These are phyloP conservation scores for Wallacemonas sp. DNA, from an alignment of 208 protist genomes.

Conservation along the genomic window DNA sequence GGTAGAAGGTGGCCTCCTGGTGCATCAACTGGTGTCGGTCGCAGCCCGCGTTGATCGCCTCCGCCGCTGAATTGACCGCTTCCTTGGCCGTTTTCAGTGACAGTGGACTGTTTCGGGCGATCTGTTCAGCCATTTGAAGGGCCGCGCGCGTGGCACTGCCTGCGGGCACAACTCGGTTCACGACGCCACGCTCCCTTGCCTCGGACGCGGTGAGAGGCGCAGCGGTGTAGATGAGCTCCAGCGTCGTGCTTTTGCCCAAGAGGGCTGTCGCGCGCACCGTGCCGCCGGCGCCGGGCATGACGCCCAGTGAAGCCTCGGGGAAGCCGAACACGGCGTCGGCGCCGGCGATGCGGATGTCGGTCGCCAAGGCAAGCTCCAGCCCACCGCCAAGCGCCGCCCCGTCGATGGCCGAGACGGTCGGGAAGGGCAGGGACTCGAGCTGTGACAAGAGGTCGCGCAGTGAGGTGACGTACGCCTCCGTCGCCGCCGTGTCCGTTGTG, in stretches of 20 bases:
- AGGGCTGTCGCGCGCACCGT: slow-evolving; percentile 79
- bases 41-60: slow-evolving; percentile 34
- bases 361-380: slow-evolving; percentile 82
- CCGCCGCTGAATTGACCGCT: slow-evolving; percentile 65
- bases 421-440: slow-evolving; percentile 75
- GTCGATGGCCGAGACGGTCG: slow-evolving; percentile 82
- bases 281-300: slow-evolving; percentile 93
- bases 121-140: slow-evolving; percentile 38
- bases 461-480: slow-evolving; percentile 59
- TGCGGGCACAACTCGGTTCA: slow-evolving; percentile 68
- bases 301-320: slow-evolving; percentile 87
- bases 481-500: slow-evolving; percentile 49
- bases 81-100: slow-evolving; percentile 83
- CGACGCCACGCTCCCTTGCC: slow-evolving; percentile 65
- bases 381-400: slow-evolving; percentile 91
- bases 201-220: slow-evolving; percentile 42
- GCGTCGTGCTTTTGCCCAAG: slow-evolving; percentile 78
- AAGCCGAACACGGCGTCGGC: slow-evolving; percentile 59
- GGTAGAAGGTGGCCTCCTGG: slow-evolving; percentile 77
- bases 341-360: slow-evolving; percentile 78
- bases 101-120: slow-evolving; percentile 77
- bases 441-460: slow-evolving; percentile 68
- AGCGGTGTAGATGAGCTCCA: slow-evolving; percentile 91
- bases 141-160: slow-evolving; percentile 29
- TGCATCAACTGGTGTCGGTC: slow-evolving; percentile 37